Evolutionary conservation across 2,329 filamentous ascomycete species (phyloP), one percentile per base, ranked within the genome.

Genomic region (Colletotrichum neosansevieriae): DNA sequence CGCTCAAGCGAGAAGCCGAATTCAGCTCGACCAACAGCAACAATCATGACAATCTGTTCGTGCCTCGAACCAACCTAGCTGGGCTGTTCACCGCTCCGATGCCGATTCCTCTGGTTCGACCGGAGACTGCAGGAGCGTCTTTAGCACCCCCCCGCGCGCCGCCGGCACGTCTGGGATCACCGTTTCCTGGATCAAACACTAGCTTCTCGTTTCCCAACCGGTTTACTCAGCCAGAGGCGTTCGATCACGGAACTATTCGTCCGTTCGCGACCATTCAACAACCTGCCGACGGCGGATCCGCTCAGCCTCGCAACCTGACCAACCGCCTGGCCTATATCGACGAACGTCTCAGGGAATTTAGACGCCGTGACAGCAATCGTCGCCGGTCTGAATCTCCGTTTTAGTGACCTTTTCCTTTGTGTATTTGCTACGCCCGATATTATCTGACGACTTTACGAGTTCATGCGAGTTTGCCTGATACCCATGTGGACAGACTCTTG

Each of bases 151-250:
- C 81, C 6, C 74, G 76, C 1, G 76, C 75, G 2, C 79, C 78
- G 1, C 84, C 83, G 45, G 80, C 82, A 13, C 83, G 87, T 6
- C 81, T 91, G 4, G 86, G 88, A 34, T 91, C 88, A 5, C 88
- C 88, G 0, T 90, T 91, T 70, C 79, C 82, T 7, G 81, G 81
- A 38, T 75, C 81, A 10, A 80, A 76, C 63, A 81, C 84, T 12
- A 88, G 85, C 75, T 66, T 88, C 73, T 90, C 88, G 51, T 88
- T 90, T 70, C 88, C 89, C n/a, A 87, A 86, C 66, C 83, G 88
- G 45, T 75, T 85, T 34, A 84, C 82, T 36, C 83, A 84, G 71
- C 80, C 82, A 2, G 77, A 79, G 12, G 80, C 79, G 45, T 78
- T 87, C 38, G 82, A 85, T 54, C 72, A 83, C 57, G 79, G 80